A percentile compares a stretch with the other conserved stretches of the same genome.
These are phyloP conservation scores for Heliamphora exappendiculata DNA, from an alignment of 148 eudicot genomes.

Conservation along the genomic window DNA sequence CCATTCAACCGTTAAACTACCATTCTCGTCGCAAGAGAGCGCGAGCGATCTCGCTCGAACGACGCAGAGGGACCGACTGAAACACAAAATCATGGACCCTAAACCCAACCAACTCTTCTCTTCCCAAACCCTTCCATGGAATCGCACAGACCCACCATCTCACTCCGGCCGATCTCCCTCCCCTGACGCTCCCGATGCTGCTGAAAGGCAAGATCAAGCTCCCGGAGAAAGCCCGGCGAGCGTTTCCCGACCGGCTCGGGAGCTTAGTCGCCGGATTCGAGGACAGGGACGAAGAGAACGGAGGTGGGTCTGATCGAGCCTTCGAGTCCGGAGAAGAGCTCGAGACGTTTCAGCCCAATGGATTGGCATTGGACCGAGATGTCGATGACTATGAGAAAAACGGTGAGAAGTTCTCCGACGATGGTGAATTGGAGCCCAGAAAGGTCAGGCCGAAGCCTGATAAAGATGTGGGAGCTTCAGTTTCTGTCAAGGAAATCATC, in stretches of 20 bases:
- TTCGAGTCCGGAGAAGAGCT: conserved; percentile 43
- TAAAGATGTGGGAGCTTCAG: conserved; percentile 16
- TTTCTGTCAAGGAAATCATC: conserved; percentile 12
- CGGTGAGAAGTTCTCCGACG: conserved; percentile 11
- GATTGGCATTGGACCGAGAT: conserved; percentile 18
- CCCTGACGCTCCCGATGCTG: not conserved
- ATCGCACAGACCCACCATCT: not conserved
- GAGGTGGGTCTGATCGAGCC: conserved; percentile 6
- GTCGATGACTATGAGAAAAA: conserved; percentile 13
- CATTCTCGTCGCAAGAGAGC: conserved; percentile 9
- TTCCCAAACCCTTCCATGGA: conserved; percentile 4
- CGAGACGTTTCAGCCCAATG: conserved; percentile 32
- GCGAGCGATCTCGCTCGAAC: too few species aligned
- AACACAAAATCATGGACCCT: conserved; percentile 6
- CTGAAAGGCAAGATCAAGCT: conserved; percentile 35
- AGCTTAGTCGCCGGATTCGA: conserved; percentile 24
- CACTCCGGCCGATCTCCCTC: not conserved
- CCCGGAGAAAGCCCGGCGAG: conserved; percentile 24
- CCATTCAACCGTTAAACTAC: conserved; percentile 19
- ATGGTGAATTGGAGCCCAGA: conserved; percentile 17
- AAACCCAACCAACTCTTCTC: not conserved
- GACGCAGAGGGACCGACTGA: not conserved
- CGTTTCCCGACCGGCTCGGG: conserved; percentile 22
- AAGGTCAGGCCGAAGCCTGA: conserved; percentile 22
- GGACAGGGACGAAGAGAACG: conserved; percentile 5